Evolutionary conservation across 78 protist species (phyloP).

Genomic region (Trichosphaerium sp.): DNA sequence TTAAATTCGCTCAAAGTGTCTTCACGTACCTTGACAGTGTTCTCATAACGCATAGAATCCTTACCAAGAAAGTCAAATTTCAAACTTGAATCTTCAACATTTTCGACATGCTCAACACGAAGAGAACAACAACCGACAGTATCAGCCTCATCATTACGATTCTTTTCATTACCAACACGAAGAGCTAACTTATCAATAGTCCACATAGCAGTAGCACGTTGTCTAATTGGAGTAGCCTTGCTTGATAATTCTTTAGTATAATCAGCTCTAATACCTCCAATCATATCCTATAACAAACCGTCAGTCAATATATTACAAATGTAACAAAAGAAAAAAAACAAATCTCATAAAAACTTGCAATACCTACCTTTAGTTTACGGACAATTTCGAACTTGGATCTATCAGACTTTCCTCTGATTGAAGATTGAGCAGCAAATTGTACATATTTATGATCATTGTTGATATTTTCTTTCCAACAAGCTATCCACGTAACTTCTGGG

Average conservation of each 20-base stretch:
- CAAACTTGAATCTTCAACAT: conserved; percentile 1
- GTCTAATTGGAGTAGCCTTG: conserved; percentile 15
- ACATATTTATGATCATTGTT: conserved; percentile 71
- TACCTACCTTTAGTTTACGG: conserved; percentile 57
- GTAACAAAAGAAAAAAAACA: not conserved
- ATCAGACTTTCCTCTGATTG: conserved; percentile 82
- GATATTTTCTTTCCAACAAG: conserved; percentile 86
- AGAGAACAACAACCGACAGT: conserved; percentile 98
- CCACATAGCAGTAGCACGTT: conserved; percentile 79
- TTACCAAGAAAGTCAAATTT: conserved; percentile 95
- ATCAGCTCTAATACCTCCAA: conserved; percentile 57
- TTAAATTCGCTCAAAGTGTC: too few relatives aligned
- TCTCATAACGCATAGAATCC: conserved; percentile 84
- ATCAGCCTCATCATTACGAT: conserved; percentile 87
- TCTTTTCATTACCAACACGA: conserved; percentile 96
- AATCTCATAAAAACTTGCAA: not conserved
- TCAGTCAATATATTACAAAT: not conserved
- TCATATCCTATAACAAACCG: conserved; percentile 9
- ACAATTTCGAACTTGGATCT: conserved; percentile 88
- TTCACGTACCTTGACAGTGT: conserved; percentile 49
- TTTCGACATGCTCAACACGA: conserved; percentile 83
- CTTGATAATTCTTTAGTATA: conserved; percentile 34
- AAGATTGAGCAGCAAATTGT: conserved; percentile 58
- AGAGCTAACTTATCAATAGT: conserved; percentile 93
- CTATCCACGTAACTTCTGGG: conserved; percentile 91